phyloP scores from a whole-genome alignment of 2,329 filamentous ascomycete genomes.

The Sporothrix variecibatus region DNA sequence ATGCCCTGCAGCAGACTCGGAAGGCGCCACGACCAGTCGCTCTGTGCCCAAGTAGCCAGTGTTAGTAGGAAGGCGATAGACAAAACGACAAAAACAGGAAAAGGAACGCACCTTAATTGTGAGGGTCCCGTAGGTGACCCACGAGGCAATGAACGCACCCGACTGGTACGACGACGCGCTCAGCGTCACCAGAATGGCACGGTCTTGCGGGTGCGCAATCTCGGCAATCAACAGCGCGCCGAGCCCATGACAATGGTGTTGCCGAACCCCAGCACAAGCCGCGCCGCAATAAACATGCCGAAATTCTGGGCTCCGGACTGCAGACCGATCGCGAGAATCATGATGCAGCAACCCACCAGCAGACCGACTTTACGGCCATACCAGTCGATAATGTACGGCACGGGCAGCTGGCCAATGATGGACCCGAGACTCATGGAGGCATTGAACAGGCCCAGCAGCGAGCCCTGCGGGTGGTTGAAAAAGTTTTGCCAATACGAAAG shows the following conservation, averaged over 20 bases:
- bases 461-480: not conserved
- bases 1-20: not conserved
- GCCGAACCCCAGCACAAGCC: not conserved
- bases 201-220: conserved; percentile 12
- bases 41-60: not conserved
- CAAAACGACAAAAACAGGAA: not conserved
- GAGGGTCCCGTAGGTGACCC: not conserved
- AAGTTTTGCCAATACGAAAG: conserved; percentile 6
- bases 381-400: conserved; percentile 12
- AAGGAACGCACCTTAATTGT: not conserved
- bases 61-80: not conserved
- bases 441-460: not conserved
- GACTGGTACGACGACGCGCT: conserved; percentile 12
- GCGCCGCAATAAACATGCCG: conserved; percentile 13
- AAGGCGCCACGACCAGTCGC: conserved; percentile 8
- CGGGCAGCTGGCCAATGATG: conserved; percentile 5
- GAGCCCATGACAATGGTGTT: conserved; percentile 6
- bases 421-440: conserved; percentile 1
- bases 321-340: conserved; percentile 9
- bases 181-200: conserved; percentile 6
- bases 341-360: not conserved
- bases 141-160: not conserved
- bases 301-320: conserved; percentile 17
- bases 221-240: conserved; percentile 17
- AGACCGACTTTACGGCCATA: conserved; percentile 2